A percentile compares a stretch with the other conserved stretches of the same genome.
Evolutionary conservation across 768 basidiomycete species (phyloP).

Genomic region (Leccinellum albellum): DNA sequence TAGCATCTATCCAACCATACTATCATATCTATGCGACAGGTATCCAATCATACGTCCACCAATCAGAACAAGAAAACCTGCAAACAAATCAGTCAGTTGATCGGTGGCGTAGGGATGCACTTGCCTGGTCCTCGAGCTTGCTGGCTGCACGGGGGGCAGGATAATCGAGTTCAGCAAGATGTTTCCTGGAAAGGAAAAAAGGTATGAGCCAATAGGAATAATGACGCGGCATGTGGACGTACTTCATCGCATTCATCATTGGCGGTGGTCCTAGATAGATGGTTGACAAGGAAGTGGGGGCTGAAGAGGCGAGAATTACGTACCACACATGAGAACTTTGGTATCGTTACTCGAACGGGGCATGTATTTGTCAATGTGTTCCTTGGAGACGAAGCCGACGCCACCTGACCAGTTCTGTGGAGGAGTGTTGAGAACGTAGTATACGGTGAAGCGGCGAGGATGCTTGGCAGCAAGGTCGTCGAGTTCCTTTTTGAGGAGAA

Average conservation of each 20-base stretch:
- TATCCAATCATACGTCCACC: neutral
- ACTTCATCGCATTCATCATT: slow-evolving; percentile 80
- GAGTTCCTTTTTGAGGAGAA: slow-evolving; percentile 84
- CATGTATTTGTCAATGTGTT: slow-evolving; percentile 81
- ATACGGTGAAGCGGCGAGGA: slow-evolving; percentile 67
- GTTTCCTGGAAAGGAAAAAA: slow-evolving; percentile 68
- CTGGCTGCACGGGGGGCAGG: slow-evolving; percentile 84
- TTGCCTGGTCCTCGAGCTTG: slow-evolving; percentile 87
- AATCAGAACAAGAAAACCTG: slow-evolving; percentile 42
- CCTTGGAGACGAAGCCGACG: slow-evolving; percentile 89
- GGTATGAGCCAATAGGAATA: neutral
- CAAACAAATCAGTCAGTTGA: slow-evolving; percentile 11
- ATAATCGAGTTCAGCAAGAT: slow-evolving; percentile 84
- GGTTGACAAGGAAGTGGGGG: neutral
- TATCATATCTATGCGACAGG: neutral
- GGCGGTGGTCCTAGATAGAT: slow-evolving; percentile 59
- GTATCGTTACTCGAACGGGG: slow-evolving; percentile 62
- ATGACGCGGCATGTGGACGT: slow-evolving; percentile 23
- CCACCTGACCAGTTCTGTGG: slow-evolving; percentile 85
- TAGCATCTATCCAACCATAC: neutral
- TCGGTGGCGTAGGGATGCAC: neutral
- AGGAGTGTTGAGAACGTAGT: slow-evolving; percentile 94
- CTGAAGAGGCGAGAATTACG: slow-evolving; percentile 30
- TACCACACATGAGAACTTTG: slow-evolving; percentile 87
- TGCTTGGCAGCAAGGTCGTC: slow-evolving; percentile 70